These are phyloP conservation scores for Daphne laureola DNA, from an alignment of 441 rosid species.

Conservation along the genomic window DNA sequence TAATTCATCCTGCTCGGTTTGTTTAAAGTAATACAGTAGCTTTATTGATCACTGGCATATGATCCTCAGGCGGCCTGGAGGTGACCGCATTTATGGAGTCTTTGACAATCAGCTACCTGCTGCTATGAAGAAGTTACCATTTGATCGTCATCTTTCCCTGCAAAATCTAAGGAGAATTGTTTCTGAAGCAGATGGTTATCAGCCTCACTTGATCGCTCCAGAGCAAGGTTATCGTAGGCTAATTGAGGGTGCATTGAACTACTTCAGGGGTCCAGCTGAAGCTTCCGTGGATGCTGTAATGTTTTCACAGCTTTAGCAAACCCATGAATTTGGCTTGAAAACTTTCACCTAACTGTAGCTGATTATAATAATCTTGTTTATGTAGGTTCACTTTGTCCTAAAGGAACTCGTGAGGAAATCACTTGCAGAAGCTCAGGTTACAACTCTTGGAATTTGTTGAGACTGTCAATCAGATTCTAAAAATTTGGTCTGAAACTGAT, in stretches of 20 bases:
- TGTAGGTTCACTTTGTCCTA: constrained; percentile 69
- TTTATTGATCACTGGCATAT: constrained; percentile 5
- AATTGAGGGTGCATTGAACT: constrained; percentile 44
- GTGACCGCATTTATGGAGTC: constrained; percentile 59
- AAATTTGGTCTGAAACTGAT: not conserved
- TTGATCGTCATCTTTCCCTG: constrained; percentile 46
- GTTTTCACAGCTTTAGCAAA: constrained; percentile 1
- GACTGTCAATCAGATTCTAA: not conserved
- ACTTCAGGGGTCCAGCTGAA: constrained; percentile 61
- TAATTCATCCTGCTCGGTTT: not conserved
- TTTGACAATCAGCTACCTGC: constrained; percentile 56
- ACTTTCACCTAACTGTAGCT: not conserved
- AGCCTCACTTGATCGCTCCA: constrained; percentile 60
- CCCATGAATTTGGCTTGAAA: not conserved
- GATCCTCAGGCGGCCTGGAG: constrained; percentile 60
- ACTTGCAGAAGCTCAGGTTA: constrained; percentile 68
- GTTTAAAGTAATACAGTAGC: not conserved
- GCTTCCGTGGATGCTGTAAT: constrained; percentile 68
- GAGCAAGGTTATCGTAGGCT: constrained; percentile 63
- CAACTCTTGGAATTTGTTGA: constrained; percentile 4
- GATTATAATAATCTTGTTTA: constrained; percentile 2
- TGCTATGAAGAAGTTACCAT: constrained; percentile 56
- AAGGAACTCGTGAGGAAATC: constrained; percentile 89
- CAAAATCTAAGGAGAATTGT: constrained; percentile 53
- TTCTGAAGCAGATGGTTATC: constrained; percentile 65